Evolutionary conservation across 306 rosid species (phyloP).

Genomic region (Cucurbita moschata): DNA sequence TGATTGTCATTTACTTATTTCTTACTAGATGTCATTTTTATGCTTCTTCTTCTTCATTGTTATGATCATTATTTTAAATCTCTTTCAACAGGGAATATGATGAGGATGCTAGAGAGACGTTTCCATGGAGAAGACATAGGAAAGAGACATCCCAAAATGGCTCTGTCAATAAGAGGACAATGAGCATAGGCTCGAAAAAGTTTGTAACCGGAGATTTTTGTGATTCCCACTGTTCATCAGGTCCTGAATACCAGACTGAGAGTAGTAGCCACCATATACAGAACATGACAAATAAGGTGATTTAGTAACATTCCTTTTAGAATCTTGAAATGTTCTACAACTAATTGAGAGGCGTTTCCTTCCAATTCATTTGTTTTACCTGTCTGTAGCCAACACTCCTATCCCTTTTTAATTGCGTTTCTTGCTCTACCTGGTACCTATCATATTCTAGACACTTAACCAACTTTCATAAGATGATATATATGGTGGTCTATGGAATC

Average conservation of each 20-base stretch:
- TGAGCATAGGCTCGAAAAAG: constrained; percentile 23
- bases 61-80: too few species aligned
- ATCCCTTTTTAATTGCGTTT: background rate
- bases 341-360: background rate
- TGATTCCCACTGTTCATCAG: constrained; percentile 29
- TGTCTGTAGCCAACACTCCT: background rate
- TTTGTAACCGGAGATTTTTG: constrained; percentile 22
- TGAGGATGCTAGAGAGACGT: constrained; percentile 32
- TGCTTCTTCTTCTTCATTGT: too few species aligned
- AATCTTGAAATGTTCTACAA: background rate
- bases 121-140: constrained; percentile 60
- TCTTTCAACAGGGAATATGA: constrained; percentile 43
- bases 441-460: background rate
- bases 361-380: background rate
- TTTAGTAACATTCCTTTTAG: constrained; percentile 1
- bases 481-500: background rate
- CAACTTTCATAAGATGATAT: background rate
- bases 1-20: background rate
- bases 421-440: background rate
- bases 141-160: constrained; percentile 30
- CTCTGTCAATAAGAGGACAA: constrained; percentile 26
- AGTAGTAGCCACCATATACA: constrained; percentile 14
- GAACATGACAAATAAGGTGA: constrained; percentile 36
- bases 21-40: background rate
- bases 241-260: constrained; percentile 23